Conservation (phyloP, 2,329 filamentous ascomycete species). For the Graphilbum fragrans region DNA sequence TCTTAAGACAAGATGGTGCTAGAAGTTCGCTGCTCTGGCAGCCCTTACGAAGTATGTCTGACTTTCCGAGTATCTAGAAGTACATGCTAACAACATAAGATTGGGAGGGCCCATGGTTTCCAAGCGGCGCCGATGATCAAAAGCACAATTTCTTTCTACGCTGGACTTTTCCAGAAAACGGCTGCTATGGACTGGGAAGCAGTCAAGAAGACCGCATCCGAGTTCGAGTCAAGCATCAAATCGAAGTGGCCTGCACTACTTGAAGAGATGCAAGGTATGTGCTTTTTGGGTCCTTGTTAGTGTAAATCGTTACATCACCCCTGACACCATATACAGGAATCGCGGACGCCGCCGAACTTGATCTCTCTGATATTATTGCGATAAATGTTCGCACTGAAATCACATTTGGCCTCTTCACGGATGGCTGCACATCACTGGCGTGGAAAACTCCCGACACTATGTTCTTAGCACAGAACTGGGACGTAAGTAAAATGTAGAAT, state of each 20-base stretch:
- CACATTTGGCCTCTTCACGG: slow-evolving; percentile 40
- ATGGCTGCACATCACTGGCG: slow-evolving; percentile 43
- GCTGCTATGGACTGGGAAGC: neutral
- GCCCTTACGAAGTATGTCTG: neutral
- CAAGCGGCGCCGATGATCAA: neutral
- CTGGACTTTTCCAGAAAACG: neutral
- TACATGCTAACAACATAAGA: neutral
- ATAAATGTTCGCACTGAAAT: slow-evolving; percentile 47
- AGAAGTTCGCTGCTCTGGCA: neutral
- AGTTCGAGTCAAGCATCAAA: slow-evolving; percentile 1
- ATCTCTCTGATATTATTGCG: slow-evolving; percentile 40
- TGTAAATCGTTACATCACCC: no score
- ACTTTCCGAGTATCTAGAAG: no score
- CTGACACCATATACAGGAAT: slow-evolving; percentile 15
- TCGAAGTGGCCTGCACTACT: slow-evolving; percentile 1
- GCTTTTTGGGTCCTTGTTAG: neutral
- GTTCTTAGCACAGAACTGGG: slow-evolving; percentile 47
- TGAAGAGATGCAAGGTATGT: slow-evolving; percentile 32
- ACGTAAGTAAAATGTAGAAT: slow-evolving; percentile 14
- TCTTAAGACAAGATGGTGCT: neutral
- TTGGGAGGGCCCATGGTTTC: neutral
- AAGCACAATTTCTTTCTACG: neutral
- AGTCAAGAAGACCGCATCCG: neutral
- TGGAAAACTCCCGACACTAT: slow-evolving; percentile 23
- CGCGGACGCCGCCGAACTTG: slow-evolving; percentile 32